These are phyloP conservation scores for Brassica juncea DNA, from an alignment of 345 rosid genomes.

Conservation along the genomic window DNA sequence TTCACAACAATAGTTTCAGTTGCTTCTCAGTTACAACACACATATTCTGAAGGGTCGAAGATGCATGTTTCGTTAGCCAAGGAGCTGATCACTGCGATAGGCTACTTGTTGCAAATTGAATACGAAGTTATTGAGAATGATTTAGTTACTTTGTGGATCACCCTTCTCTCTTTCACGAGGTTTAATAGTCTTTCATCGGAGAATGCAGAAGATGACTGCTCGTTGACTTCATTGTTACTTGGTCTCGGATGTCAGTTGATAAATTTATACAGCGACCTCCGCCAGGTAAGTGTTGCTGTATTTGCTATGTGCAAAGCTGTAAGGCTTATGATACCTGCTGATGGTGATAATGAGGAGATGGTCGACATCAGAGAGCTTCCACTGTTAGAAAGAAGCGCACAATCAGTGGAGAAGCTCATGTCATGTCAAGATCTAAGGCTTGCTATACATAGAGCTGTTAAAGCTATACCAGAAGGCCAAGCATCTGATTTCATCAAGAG, in stretches of 20 bases:
- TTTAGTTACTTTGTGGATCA: slow-evolving; percentile 61
- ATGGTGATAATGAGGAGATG: slow-evolving; percentile 38
- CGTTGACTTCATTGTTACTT: slow-evolving; percentile 48
- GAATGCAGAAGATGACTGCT: slow-evolving; percentile 41
- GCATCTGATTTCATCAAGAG: slow-evolving; percentile 63
- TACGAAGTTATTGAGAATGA: slow-evolving; percentile 73
- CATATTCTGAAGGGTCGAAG: slow-evolving; percentile 41
- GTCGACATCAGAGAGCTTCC: slow-evolving; percentile 24
- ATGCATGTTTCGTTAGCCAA: slow-evolving; percentile 52
- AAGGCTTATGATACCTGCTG: slow-evolving; percentile 49
- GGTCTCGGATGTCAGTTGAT: slow-evolving; percentile 73
- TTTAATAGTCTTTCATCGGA: slow-evolving; percentile 46
- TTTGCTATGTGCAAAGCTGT: slow-evolving; percentile 72
- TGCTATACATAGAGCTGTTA: slow-evolving; percentile 56
- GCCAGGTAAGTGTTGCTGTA: slow-evolving; percentile 74
- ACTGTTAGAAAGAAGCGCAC: slow-evolving; percentile 40
- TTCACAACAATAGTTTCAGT: slow-evolving; percentile 53
- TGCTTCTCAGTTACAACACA: slow-evolving; percentile 46
- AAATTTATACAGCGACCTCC: slow-evolving; percentile 76
- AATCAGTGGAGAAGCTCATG: slow-evolving; percentile 53
- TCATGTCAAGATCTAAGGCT: slow-evolving; percentile 59
- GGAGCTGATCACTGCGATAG: slow-evolving; percentile 60
- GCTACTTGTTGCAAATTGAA: slow-evolving; percentile 72
- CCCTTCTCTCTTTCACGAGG: slow-evolving; percentile 61
- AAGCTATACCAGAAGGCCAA: slow-evolving; percentile 89